Percentiles rank a stretch among this genome's conserved stretches.
Conservation (phyloP, 768 basidiomycete species). For the Cystofilobasidium bisporidii region DNA sequence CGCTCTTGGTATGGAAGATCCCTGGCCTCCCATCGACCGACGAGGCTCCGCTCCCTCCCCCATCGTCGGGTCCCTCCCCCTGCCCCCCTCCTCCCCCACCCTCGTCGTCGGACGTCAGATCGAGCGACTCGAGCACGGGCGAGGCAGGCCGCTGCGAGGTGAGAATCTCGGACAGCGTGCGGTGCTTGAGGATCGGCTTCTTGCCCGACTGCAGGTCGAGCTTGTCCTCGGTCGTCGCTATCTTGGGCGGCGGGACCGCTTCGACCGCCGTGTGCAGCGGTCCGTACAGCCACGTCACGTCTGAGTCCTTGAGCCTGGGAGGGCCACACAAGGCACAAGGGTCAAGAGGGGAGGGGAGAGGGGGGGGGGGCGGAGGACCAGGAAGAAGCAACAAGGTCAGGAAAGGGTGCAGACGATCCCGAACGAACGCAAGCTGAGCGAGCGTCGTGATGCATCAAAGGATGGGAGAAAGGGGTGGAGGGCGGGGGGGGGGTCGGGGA, state of each 20-base stretch:
- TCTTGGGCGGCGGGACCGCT: conserved; percentile 60
- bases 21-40: conserved; percentile 45
- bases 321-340: too few species aligned
- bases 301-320: conserved; percentile 91
- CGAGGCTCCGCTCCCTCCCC: background rate
- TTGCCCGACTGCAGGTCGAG: conserved; percentile 45
- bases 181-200: conserved; percentile 93
- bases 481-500: too few species aligned
- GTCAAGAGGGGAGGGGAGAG: background rate
- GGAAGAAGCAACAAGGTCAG: background rate
- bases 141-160: conserved; percentile 58
- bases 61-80: too few species aligned
- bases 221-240: conserved; percentile 45
- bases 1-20: conserved; percentile 75
- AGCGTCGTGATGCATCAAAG: background rate
- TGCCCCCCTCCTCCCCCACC: conserved; percentile 30
- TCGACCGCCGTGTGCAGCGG: conserved; percentile 90
- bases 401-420: background rate
- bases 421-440: background rate
- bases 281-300: conserved; percentile 98
- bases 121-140: conserved; percentile 50
- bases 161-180: conserved; percentile 82
- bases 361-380: conserved; percentile 21
- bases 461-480: background rate
- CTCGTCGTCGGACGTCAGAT: conserved; percentile 24